Evolutionary conservation across 2,329 filamentous ascomycete species (phyloP), one percentile per base, ranked within the genome.

Genomic region (Talaromyces sp.): DNA sequence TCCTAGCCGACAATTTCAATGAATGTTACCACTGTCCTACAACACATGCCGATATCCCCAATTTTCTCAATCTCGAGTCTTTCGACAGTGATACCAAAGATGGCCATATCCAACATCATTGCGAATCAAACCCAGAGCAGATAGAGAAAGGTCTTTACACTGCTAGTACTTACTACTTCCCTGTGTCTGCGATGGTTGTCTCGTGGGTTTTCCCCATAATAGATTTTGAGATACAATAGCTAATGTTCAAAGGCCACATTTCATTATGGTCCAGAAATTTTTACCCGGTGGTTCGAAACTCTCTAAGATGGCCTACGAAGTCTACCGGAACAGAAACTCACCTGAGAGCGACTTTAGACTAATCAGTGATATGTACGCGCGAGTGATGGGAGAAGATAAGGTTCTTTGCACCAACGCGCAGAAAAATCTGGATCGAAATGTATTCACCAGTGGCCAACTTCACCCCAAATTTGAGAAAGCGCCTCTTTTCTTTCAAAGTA

Each of bases 361-460:
- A 47, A 82, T 86, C 68, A 79, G 77, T 66, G 70, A 80, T 41
- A 82, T 86, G 61, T 87, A 86, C 74, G 83, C 83, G 69, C 80
- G 81, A 36, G 79, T 87, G 68, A 82, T 86, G 80, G 76, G 77
- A 1, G 85, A 87, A 68, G 85, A 87, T 72, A 86, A 86, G 64
- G 75, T 80, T 8, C 79, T 87, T 22, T 87, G 84, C 72, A 74
- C 78, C 59, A 77, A 77, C 10, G 79, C 82, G 1, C 84, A 87
- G 64, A 77, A 75, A 66, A 87, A 87, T 66, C 75, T 87, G 60
- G 82, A 84, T 65, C 76, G 80, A 0, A 83, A 83, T 7, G 77
- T 86, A 47, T 87, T 86, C 54, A 72, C 84, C 65, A 86, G 83
- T 62, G 85, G 85, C 47, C 80, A 86, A 65, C 72, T 87, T 68